Evolutionary conservation across 179 eudicot genomes (phyloP), one percentile per base, ranked within the genome.

Genomic region (Drosera spatulata): DNA sequence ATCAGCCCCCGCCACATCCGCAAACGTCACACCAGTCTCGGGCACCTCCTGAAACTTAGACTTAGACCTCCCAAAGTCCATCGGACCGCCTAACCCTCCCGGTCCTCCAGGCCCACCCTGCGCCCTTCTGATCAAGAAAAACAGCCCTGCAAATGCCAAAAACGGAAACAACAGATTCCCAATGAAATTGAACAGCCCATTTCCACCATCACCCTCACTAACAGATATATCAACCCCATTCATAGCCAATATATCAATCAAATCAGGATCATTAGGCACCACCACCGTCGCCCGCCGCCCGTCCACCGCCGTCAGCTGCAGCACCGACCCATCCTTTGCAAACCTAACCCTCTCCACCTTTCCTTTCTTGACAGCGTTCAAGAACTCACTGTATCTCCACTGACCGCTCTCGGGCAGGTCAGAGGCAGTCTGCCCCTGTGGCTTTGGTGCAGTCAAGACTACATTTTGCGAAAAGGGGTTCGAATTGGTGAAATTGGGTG

Each of bases 1-100:
- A 66, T 93, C 99, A 55, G 99, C 99, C 7, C 99, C 99, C 0
- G 99, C 99, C 0, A 93, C 97, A 40, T 93, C 99, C 9, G 87
- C 83, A 10, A 93, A 93, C 0, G 85, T 71, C 3, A 86, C 88
- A 0, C 99, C 99, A 1, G 99, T 93, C 57, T 93, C 99, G 2
- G 99, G 99, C 41, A 93, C 99, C 62, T 93, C 99, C 86, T 93
- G 99, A 63, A 93, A 93, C 84, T 93, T 93, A 55, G 97, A 89
- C 74, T 93, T 93, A 5, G 97, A 89, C 69, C 99, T 62, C 3
- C 99, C 99, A 46, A 93, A 93, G 58, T 93, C 99, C 99, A 93
- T 93, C 38, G 99, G 99, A 7, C 99, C 99, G 6, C 99, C 99
- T 3, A 93, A 80, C 15, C 99, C 99, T 4, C 99, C 99, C 0